phyloP scores from a whole-genome alignment of 148 eudicot species.

The Amaranthus cruentus region DNA sequence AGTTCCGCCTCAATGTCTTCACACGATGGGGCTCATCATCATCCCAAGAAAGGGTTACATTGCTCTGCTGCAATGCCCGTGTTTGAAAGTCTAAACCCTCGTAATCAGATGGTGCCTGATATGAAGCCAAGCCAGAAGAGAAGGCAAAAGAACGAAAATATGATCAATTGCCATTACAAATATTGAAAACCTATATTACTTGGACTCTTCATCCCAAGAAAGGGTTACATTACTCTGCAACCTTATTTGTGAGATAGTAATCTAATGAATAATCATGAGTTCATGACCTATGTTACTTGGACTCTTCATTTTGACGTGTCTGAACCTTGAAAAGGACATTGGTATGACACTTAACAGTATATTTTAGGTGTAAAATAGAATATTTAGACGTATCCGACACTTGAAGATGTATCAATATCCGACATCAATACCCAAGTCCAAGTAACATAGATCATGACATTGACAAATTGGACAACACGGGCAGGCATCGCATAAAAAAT shows the following conservation, averaged over 20 bases:
- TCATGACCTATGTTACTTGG: no score
- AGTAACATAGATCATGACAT: not conserved
- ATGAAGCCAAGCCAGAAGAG: not conserved
- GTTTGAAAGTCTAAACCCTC: slow-evolving; percentile 83
- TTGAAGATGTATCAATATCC: no score
- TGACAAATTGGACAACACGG: not conserved
- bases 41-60: slow-evolving; percentile 79
- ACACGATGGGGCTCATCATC: slow-evolving; percentile 88
- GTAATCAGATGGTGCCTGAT: slow-evolving; percentile 62
- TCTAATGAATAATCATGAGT: not conserved
- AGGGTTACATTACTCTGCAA: no score
- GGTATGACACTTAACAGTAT: no score
- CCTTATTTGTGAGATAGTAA: not conserved
- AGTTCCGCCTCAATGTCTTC: slow-evolving; percentile 63
- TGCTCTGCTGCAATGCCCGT: slow-evolving; percentile 78
- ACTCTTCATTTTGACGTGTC: no score
- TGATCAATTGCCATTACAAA: not conserved
- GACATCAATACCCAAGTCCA: no score
- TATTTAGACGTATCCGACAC: no score
- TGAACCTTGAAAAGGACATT: no score
- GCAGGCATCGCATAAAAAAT: not conserved
- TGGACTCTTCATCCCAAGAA: no score
- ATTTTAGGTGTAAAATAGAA: no score
- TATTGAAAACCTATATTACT: not conserved
- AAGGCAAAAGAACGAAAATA: not conserved